Evolutionary conservation across 768 basidiomycete genomes (phyloP).

Genomic region (Pholiota conissans): DNA sequence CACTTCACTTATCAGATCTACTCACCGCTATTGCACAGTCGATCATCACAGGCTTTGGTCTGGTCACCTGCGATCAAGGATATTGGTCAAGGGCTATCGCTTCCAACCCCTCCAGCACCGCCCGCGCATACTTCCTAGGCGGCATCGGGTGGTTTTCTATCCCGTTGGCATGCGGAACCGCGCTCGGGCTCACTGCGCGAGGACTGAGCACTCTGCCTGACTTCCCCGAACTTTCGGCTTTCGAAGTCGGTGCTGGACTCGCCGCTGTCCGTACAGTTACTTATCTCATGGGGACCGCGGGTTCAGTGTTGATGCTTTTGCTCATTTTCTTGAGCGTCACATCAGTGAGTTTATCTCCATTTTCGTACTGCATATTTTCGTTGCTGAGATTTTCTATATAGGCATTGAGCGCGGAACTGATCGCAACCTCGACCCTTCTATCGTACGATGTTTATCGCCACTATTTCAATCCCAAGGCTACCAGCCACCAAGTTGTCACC

Average conservation of each 20-base stretch:
- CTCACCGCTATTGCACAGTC: slow-evolving; percentile 5
- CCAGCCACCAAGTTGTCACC: slow-evolving; percentile 7
- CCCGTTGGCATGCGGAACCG: slow-evolving; percentile 37
- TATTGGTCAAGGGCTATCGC: slow-evolving; percentile 41
- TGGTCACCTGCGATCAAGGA: slow-evolving; percentile 26
- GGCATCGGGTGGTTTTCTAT: slow-evolving; percentile 41
- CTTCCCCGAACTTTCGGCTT: slow-evolving; percentile 24
- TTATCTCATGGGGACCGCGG: slow-evolving; percentile 33
- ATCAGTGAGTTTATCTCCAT: slow-evolving; percentile 17
- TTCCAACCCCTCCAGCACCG: slow-evolving; percentile 32
- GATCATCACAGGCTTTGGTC: slow-evolving; percentile 16
- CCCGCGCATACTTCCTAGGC: slow-evolving; percentile 37
- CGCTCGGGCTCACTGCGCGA: slow-evolving; percentile 33
- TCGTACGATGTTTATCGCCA: slow-evolving; percentile 32
- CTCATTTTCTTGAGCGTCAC: slow-evolving; percentile 38
- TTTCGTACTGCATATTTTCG: background rate
- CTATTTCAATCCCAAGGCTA: slow-evolving; percentile 18
- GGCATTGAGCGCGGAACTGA: slow-evolving; percentile 33
- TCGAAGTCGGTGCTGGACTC: slow-evolving; percentile 33
- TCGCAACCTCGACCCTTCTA: slow-evolving; percentile 34
- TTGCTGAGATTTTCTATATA: background rate
- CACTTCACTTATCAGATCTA: background rate
- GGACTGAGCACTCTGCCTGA: slow-evolving; percentile 25
- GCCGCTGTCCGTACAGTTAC: slow-evolving; percentile 32
- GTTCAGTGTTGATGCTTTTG: slow-evolving; percentile 34